phyloP scores from a whole-genome alignment of 371 early-diverging fungal species.

The Mortierella sp. region DNA sequence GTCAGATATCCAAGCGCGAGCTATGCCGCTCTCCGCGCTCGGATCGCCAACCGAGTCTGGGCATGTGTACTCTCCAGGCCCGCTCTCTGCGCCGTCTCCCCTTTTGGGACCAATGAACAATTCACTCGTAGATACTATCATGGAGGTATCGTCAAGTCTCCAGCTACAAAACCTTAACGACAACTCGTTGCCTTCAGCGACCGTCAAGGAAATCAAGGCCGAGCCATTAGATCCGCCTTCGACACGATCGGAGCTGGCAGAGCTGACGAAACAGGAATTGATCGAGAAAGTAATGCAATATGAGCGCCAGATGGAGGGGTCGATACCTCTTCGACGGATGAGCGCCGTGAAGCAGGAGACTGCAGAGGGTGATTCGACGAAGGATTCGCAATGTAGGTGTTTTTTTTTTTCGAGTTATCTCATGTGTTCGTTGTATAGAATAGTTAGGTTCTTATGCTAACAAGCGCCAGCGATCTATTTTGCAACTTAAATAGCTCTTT shows the following conservation, averaged over 20 bases:
- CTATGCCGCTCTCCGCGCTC: slow-evolving; percentile 30
- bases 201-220: slow-evolving; percentile 18
- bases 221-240: slow-evolving; percentile 40
- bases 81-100: slow-evolving; percentile 48
- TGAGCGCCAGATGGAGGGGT: slow-evolving; percentile 50
- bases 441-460: too few relatives aligned
- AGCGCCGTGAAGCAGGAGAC: slow-evolving; percentile 27
- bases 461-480: too few relatives aligned
- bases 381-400: slow-evolving; percentile 20
- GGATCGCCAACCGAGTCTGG: slow-evolving; percentile 42
- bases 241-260: slow-evolving; percentile 30
- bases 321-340: slow-evolving; percentile 32
- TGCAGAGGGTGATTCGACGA: background rate
- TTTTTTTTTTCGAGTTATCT: background rate
- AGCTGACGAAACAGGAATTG: slow-evolving; percentile 40
- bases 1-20: slow-evolving; percentile 32
- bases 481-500: background rate
- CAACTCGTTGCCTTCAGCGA: background rate
- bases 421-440: too few relatives aligned
- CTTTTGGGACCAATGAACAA: slow-evolving; percentile 19
- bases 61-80: slow-evolving; percentile 39
- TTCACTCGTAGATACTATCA: slow-evolving; percentile 28
- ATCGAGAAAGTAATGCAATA: slow-evolving; percentile 56
- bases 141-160: slow-evolving; percentile 37
- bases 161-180: slow-evolving; percentile 46